Conservation (phyloP, 2,329 filamentous ascomycete species). For the Pseudogymnoascus destructans region DNA sequence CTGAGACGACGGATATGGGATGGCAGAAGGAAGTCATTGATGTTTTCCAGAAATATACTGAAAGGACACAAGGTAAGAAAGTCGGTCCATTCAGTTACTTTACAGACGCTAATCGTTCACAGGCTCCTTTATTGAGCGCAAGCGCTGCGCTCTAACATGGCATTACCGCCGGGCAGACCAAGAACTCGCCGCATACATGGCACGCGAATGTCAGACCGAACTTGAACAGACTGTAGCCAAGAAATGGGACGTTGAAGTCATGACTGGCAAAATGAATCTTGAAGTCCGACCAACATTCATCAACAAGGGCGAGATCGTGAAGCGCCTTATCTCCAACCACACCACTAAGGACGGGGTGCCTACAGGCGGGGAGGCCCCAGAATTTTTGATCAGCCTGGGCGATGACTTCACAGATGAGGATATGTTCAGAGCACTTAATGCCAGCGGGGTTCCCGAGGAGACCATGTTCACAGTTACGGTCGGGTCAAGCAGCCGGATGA, state of each 20-base stretch:
- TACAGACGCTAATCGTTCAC: slow-evolving; percentile 14
- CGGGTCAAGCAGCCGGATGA: slow-evolving; percentile 83
- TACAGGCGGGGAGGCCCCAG: slow-evolving; percentile 44
- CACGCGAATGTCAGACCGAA: slow-evolving; percentile 67
- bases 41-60: slow-evolving; percentile 78
- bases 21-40: slow-evolving; percentile 82
- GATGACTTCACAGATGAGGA: slow-evolving; percentile 98
- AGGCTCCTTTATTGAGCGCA: slow-evolving; percentile 88
- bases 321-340: slow-evolving; percentile 66
- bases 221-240: slow-evolving; percentile 64
- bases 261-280: slow-evolving; percentile 91
- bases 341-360: slow-evolving; percentile 26
- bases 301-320: slow-evolving; percentile 94
- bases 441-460: slow-evolving; percentile 41
- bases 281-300: slow-evolving; percentile 95
- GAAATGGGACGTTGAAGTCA: slow-evolving; percentile 86
- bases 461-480: slow-evolving; percentile 86
- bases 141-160: slow-evolving; percentile 91
- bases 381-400: slow-evolving; percentile 82
- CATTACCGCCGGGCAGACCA: slow-evolving; percentile 89
- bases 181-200: slow-evolving; percentile 68
- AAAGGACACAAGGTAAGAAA: slow-evolving; percentile 61
- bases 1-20: slow-evolving; percentile 75
- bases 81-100: neutral
- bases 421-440: slow-evolving; percentile 75